Conservation (phyloP, 805 yeast species). For the Diddensiella transvaalensis region DNA sequence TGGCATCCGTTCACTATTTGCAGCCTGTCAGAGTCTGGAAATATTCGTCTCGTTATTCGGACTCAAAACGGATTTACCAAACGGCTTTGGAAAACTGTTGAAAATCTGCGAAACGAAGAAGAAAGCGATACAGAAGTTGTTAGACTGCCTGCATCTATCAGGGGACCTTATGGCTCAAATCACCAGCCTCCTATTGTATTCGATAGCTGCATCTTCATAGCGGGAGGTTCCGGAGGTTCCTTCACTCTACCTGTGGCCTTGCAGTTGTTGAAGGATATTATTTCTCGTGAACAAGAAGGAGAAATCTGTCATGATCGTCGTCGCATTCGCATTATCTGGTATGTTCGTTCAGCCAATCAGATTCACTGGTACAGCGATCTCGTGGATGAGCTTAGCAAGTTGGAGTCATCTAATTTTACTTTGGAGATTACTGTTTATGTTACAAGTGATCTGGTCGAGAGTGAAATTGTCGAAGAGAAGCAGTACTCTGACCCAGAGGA, state of each 20-base stretch:
- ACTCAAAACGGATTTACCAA: slow-evolving; percentile 44
- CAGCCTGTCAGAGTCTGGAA: slow-evolving; percentile 38
- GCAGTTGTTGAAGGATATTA: slow-evolving; percentile 34
- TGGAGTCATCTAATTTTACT: slow-evolving; percentile 19
- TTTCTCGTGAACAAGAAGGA: background rate
- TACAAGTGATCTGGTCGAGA: slow-evolving; percentile 26
- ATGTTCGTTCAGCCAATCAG: slow-evolving; percentile 29
- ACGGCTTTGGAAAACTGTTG: slow-evolving; percentile 33
- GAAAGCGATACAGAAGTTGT: slow-evolving; percentile 12
- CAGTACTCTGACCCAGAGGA: slow-evolving; percentile 7
- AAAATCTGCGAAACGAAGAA: slow-evolving; percentile 21
- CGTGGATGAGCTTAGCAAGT: slow-evolving; percentile 25
- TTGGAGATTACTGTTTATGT: slow-evolving; percentile 26
- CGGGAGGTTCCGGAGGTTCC: slow-evolving; percentile 47
- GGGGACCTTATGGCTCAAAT: slow-evolving; percentile 46
- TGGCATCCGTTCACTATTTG: slow-evolving; percentile 49
- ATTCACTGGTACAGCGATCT: slow-evolving; percentile 39
- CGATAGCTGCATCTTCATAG: slow-evolving; percentile 39
- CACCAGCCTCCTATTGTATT: slow-evolving; percentile 42
- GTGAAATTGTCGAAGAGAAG: background rate
- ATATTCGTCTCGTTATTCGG: slow-evolving; percentile 40
- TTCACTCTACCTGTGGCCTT: slow-evolving; percentile 45
- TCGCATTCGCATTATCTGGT: slow-evolving; percentile 36
- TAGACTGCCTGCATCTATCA: slow-evolving; percentile 35
- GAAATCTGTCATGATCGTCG: slow-evolving; percentile 18